Evolutionary conservation across 2,329 filamentous ascomycete species (phyloP).

Genomic region (Chrysoporthe deuterocubensis): DNA sequence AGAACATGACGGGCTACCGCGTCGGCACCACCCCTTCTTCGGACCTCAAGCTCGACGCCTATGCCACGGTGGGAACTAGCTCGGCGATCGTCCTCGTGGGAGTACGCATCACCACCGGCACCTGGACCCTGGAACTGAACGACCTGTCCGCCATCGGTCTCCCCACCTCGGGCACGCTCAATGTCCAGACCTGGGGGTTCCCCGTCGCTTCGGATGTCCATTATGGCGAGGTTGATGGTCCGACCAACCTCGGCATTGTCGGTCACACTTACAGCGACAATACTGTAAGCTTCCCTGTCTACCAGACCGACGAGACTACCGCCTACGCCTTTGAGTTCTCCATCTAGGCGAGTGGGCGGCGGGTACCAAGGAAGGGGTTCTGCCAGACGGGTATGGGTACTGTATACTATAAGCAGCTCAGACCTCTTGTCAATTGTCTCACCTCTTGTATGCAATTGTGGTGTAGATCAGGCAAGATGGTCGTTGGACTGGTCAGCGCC

Average conservation of each 20-base stretch:
- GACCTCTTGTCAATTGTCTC: no score
- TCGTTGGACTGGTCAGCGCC: no score
- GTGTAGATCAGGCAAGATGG: no score
- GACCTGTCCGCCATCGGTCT: constrained; percentile 40
- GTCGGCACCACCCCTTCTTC: constrained; percentile 41
- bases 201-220: constrained; percentile 26
- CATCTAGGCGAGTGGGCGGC: background rate
- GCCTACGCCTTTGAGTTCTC: constrained; percentile 47
- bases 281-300: constrained; percentile 43
- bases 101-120: constrained; percentile 36
- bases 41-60: constrained; percentile 44
- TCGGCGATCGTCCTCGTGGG: constrained; percentile 43
- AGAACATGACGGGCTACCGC: constrained; percentile 47
- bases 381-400: background rate
- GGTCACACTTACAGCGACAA: constrained; percentile 41
- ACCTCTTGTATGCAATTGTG: no score
- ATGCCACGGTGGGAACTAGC: constrained; percentile 39
- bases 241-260: constrained; percentile 37
- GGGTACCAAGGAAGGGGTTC: background rate
- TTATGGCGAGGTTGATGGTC: constrained; percentile 37
- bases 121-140: constrained; percentile 41
- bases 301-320: constrained; percentile 41
- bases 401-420: no score
- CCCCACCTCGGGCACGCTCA: constrained; percentile 37
- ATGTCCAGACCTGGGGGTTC: constrained; percentile 40